Evolutionary conservation across 805 yeast species (phyloP), one percentile per base, ranked within the genome.

Genomic region (Ogataea philodendri): DNA sequence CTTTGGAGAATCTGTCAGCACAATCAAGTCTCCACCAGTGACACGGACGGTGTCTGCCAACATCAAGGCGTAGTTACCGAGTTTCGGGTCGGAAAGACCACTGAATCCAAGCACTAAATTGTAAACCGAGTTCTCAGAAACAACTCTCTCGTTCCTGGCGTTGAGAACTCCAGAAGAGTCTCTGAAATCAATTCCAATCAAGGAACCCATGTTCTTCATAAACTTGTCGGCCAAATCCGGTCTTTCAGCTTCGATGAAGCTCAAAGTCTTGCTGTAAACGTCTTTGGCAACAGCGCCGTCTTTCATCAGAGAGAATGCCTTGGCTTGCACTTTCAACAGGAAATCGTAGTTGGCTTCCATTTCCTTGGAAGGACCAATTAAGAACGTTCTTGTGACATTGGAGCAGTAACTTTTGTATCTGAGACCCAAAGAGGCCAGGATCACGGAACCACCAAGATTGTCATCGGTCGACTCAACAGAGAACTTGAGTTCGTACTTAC

Each of bases 351-450:
- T 82, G 35, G 69, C 64, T 48, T 84, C 90, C 69, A 86, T 79
- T 45, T 78, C 82, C 33, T 76, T 73, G 4, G 94, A 72, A 8
- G 97, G 97, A 57, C 86, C 95, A 52, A 90, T 85, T 57, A 90
- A 69, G 51, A 85, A 90, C 1, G 96, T 84, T 60, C 97, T 74
- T 7, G 83, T 89, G 30, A 90, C 66, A 51, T 84, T 86, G 5
- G 96, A 84, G 59, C 96, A 86, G 62, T 90, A 90, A 29, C 84
- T 79, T 55, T 80, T 85, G 65, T 88, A 90, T 52, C 96, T 76
- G 43, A 90, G 69, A 35, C 96, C 96, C 43, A 93, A 64, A 2
- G 94, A 80, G 5, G 95, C 76, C 46, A 88, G 62, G 33, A 90
- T 88, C 22, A 84, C 87, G 15, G 95, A 90, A 10, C 75, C 74